Conservation (phyloP, 2,329 filamentous ascomycete species). For the Alternaria arbusti region DNA sequence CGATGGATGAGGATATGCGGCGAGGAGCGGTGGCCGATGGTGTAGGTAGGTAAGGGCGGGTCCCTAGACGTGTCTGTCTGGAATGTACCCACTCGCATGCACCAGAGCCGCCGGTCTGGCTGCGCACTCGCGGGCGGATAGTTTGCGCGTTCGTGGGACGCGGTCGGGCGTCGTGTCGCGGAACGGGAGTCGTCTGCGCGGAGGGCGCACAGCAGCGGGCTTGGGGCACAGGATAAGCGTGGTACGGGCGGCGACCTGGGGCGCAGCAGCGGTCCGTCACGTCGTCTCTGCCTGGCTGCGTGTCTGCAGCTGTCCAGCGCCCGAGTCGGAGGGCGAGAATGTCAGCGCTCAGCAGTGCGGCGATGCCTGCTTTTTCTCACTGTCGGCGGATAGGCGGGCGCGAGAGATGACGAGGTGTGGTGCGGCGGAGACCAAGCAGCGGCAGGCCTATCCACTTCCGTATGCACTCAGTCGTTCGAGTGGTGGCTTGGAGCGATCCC, state of each 20-base stretch:
- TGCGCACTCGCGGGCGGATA: constrained; percentile 3
- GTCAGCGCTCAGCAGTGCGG: constrained; percentile 9
- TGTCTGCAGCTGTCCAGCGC: constrained; percentile 5
- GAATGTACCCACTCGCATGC: constrained; percentile 22
- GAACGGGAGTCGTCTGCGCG: constrained; percentile 5
- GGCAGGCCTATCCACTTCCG: constrained; percentile 25
- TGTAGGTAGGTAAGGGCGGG: constrained; percentile 19
- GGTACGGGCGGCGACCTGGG: constrained; percentile 16
- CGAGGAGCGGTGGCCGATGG: constrained; percentile 6
- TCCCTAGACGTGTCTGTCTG: constrained; percentile 7
- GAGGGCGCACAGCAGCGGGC: constrained; percentile 15
- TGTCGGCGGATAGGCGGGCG: constrained; percentile 20
- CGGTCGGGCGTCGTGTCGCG: constrained; percentile 16
- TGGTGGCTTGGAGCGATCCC: constrained; percentile 38
- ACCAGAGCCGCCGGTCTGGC: constrained; percentile 15
- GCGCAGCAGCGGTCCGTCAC: constrained; percentile 17
- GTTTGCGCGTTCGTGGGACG: constrained; percentile 14
- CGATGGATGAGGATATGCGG: background rate
- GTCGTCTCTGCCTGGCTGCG: constrained; percentile 10
- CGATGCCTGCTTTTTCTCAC: constrained; percentile 22
- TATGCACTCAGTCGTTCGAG: constrained; percentile 33
- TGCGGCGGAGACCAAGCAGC: constrained; percentile 28
- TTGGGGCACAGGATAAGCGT: constrained; percentile 18
- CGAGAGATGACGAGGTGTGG: constrained; percentile 30
- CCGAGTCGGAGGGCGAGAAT: constrained; percentile 10